Conservation (phyloP, 2,329 filamentous ascomycete genomes). For the Diaporthe aspalathi region DNA sequence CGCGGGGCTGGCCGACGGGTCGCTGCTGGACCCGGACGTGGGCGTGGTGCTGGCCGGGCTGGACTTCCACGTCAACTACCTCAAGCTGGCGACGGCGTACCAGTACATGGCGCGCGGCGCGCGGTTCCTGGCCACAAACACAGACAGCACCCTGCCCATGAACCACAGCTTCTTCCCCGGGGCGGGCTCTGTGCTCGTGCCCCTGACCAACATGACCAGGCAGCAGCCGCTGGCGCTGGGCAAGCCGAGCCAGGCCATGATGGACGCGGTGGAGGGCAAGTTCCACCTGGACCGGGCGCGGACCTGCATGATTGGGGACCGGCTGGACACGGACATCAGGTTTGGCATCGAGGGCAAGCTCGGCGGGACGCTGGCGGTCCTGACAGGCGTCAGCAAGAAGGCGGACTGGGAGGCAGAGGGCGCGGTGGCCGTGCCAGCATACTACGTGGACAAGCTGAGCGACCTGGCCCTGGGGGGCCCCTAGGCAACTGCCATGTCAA, state of each 20-base stretch:
- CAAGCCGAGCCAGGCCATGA: slow-evolving; percentile 98
- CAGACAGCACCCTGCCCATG: slow-evolving; percentile 88
- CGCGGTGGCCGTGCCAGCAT: slow-evolving; percentile 77
- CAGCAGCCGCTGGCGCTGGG: slow-evolving; percentile 82
- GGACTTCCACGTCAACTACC: slow-evolving; percentile 95
- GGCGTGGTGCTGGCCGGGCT: slow-evolving; percentile 89
- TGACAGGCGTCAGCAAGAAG: slow-evolving; percentile 90
- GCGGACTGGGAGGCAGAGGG: slow-evolving; percentile 81
- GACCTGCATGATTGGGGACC: slow-evolving; percentile 96
- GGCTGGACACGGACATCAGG: slow-evolving; percentile 93
- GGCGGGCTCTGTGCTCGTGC: slow-evolving; percentile 84
- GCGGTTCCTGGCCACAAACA: slow-evolving; percentile 91
- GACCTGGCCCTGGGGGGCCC: slow-evolving; percentile 65
- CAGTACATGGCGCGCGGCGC: slow-evolving; percentile 89
- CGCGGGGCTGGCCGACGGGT: slow-evolving; percentile 78
- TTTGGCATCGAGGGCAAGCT: slow-evolving; percentile 93
- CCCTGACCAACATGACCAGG: slow-evolving; percentile 77
- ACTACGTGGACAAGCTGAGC: slow-evolving; percentile 85
- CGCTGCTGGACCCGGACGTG: slow-evolving; percentile 85
- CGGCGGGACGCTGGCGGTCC: slow-evolving; percentile 89
- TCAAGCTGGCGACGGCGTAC: slow-evolving; percentile 86
- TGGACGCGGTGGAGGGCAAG: slow-evolving; percentile 98
- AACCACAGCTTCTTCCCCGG: slow-evolving; percentile 88
- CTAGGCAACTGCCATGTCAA: slow-evolving; percentile 9
- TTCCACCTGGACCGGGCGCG: slow-evolving; percentile 86